Evolutionary conservation across 2,329 filamentous ascomycete species (phyloP).

Genomic region (Thelonectria olida): DNA sequence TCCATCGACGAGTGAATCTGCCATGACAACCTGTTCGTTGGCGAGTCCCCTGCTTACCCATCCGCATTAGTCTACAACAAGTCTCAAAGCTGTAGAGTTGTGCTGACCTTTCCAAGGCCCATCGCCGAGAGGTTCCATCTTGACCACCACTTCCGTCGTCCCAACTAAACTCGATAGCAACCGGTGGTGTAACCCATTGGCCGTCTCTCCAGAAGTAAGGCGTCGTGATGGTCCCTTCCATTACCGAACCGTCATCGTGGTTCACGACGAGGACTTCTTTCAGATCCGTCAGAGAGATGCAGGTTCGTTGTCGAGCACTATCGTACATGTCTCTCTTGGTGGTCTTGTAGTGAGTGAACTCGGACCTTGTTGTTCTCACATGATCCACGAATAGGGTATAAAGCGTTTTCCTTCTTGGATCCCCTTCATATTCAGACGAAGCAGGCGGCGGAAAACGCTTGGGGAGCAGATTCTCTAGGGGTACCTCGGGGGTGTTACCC

Average conservation of each 20-base stretch:
- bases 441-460: slow-evolving; percentile 58
- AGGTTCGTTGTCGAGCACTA: slow-evolving; percentile 69
- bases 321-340: slow-evolving; percentile 79
- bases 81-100: not conserved
- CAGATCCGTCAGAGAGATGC: slow-evolving; percentile 59
- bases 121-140: slow-evolving; percentile 82
- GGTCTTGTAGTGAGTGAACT: slow-evolving; percentile 89
- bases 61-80: slow-evolving; percentile 11
- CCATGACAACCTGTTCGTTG: slow-evolving; percentile 69
- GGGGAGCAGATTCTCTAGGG: slow-evolving; percentile 67
- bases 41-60: slow-evolving; percentile 62
- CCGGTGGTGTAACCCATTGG: slow-evolving; percentile 82
- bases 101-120: slow-evolving; percentile 76
- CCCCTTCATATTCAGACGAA: slow-evolving; percentile 27
- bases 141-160: slow-evolving; percentile 75
- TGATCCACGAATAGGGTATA: slow-evolving; percentile 58
- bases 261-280: slow-evolving; percentile 83
- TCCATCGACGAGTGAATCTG: slow-evolving; percentile 69
- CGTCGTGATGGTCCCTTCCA: slow-evolving; percentile 87
- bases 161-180: slow-evolving; percentile 53
- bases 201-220: slow-evolving; percentile 80
- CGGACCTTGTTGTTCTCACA: slow-evolving; percentile 54
- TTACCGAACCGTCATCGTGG: slow-evolving; percentile 67
- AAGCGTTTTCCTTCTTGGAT: slow-evolving; percentile 39
- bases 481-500: slow-evolving; percentile 47